Base-by-base conservation (phyloP, 2,329 filamentous ascomycete species). In the Sporothrix brunneoviolacea region DNA sequence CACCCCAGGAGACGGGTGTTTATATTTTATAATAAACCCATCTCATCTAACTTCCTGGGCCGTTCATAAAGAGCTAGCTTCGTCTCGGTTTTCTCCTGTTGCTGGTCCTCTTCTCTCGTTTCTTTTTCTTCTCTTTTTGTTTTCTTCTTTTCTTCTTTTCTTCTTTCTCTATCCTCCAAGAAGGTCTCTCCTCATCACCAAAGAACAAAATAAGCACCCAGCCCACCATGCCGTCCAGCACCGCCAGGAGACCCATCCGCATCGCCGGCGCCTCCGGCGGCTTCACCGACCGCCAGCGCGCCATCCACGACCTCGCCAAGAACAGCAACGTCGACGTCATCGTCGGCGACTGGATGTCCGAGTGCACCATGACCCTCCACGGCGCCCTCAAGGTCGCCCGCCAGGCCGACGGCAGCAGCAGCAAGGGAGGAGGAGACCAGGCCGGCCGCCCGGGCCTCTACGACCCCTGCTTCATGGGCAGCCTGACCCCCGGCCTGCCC, bases 231-330 rank as follows among this genome's bases (percentile, higher is more conserved):
- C 42, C 42, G 19, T 40, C 38, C 44, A 52, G 39, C 43, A 52
- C 42, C 10, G 30, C 41, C 28, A 66, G 65, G 54, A 59, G 65
- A 55, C 61, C 68, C 13, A 65, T 71, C 55, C 67, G 67, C 54
- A 65, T 72, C 54, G 68, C 65, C 52, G 68, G 68, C 51, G 65
- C 68, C 38, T 70, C 68, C 8, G 69, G 70, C 19, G 68, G 68
- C 22, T 71, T 71, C 61, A 68, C 68, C 18, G 69, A 71, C 56
- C 63, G 69, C 24, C 67, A 70, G 54, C 63, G 68, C 16, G 68
- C 69, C 52, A 70, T 70, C 48, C 57, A 63, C 28, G 66, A 67
- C 38, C 61, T 72, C 21, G 68, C 69, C 45, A 67, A 67, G 56
- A 60, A 68, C 62, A 56, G 64, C 58, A 60, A 62, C 35, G 59